Evolutionary conservation across 306 rosid genomes (phyloP).

Genomic region (Medicago lupulina): DNA sequence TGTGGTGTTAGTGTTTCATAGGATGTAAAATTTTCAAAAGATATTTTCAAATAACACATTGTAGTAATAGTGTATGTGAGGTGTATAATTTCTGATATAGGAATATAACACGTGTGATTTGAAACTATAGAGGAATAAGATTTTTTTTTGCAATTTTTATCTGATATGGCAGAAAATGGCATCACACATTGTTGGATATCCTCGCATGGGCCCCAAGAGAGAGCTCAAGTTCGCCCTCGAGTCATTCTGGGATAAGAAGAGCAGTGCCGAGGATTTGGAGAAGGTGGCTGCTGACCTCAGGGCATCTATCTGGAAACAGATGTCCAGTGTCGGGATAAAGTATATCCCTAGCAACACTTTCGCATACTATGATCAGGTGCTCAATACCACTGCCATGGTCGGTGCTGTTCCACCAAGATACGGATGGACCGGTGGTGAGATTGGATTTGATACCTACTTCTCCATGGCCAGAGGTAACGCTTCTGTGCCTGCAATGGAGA

Average conservation of each 20-base stretch:
- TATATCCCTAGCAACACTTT: slow-evolving; percentile 91
- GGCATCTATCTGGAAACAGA: slow-evolving; percentile 90
- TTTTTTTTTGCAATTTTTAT: slow-evolving; percentile 39
- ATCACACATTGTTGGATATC: slow-evolving; percentile 93
- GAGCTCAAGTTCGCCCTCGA: slow-evolving; percentile 89
- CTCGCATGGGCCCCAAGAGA: slow-evolving; percentile 96
- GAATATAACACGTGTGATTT: not conserved
- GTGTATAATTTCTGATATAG: not conserved
- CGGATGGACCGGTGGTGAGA: slow-evolving; percentile 82
- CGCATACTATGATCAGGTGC: slow-evolving; percentile 82
- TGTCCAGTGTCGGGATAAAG: slow-evolving; percentile 76
- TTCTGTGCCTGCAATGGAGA: slow-evolving; percentile 88
- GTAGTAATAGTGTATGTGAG: not conserved
- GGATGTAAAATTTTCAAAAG: not conserved
- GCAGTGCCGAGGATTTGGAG: slow-evolving; percentile 75
- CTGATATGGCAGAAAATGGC: slow-evolving; percentile 69
- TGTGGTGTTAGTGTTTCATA: not conserved
- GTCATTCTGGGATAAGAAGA: slow-evolving; percentile 90
- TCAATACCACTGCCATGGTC: slow-evolving; percentile 74
- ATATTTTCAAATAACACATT: too few species aligned
- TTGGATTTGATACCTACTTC: slow-evolving; percentile 81
- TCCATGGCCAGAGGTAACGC: slow-evolving; percentile 95
- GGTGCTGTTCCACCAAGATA: slow-evolving; percentile 91
- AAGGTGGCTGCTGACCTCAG: slow-evolving; percentile 82
- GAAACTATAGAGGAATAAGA: slow-evolving; percentile 18